Conservation (phyloP, 2,329 filamentous ascomycete species). For the Epichloe bromicola region DNA sequence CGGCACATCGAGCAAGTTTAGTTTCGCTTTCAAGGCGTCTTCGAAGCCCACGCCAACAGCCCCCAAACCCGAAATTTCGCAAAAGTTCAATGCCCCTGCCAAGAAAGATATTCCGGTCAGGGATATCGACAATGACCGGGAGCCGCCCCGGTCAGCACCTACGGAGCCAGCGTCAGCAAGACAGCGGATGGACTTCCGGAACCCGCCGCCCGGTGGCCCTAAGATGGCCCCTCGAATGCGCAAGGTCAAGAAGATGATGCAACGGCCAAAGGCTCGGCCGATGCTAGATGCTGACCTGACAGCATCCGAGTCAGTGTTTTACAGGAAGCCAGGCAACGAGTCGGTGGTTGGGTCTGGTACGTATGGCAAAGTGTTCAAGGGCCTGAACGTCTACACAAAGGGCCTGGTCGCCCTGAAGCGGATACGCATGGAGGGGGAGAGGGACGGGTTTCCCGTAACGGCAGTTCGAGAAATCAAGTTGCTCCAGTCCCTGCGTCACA, state of each 20-base stretch:
- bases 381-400: slow-evolving; percentile 82
- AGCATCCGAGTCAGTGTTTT: slow-evolving; percentile 80
- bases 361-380: slow-evolving; percentile 92
- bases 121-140: slow-evolving; percentile 25
- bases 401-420: slow-evolving; percentile 75
- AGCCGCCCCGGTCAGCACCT: slow-evolving; percentile 35
- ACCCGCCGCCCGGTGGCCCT: slow-evolving; percentile 21
- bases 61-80: slow-evolving; percentile 53
- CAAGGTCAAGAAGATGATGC: slow-evolving; percentile 54
- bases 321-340: slow-evolving; percentile 90
- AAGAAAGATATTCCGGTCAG: slow-evolving; percentile 23
- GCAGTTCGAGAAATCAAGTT: slow-evolving; percentile 86
- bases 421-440: slow-evolving; percentile 82
- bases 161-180: slow-evolving; percentile 41
- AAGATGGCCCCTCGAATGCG: slow-evolving; percentile 38
- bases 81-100: slow-evolving; percentile 51
- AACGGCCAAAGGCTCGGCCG: slow-evolving; percentile 58
- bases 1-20: slow-evolving; percentile 56
- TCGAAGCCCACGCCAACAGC: slow-evolving; percentile 42
- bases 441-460: slow-evolving; percentile 82
- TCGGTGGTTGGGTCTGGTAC: slow-evolving; percentile 93
- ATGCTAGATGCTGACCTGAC: slow-evolving; percentile 59
- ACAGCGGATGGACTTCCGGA: slow-evolving; percentile 20
- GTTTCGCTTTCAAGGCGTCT: slow-evolving; percentile 80
- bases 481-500: slow-evolving; percentile 71